A percentile compares a stretch with the other conserved stretches of the same genome.
These are phyloP conservation scores for Brassica juncea DNA, from an alignment of 345 rosid genomes.

Conservation along the genomic window DNA sequence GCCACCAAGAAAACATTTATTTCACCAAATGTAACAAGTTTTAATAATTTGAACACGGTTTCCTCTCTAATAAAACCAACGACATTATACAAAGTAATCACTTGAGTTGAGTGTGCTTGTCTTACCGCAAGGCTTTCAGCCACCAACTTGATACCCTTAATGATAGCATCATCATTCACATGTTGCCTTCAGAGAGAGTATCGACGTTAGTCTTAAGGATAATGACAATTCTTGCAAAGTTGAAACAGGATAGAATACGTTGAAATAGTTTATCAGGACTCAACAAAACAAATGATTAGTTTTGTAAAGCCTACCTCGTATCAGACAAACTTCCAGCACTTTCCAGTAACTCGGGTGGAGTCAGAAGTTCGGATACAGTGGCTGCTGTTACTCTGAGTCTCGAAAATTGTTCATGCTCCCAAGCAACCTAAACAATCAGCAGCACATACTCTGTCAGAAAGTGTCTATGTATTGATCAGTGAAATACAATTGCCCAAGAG, in stretches of 20 bases:
- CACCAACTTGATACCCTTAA: conserved; percentile 74
- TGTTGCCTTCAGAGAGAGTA: conserved; percentile 50
- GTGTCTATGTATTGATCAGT: background rate
- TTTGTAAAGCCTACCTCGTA: conserved; percentile 56
- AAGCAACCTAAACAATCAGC: conserved; percentile 72
- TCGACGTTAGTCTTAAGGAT: background rate
- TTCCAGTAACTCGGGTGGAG: conserved; percentile 75
- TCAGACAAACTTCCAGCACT: conserved; percentile 80
- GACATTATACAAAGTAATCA: background rate
- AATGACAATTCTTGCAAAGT: background rate
- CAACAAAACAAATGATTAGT: conserved; percentile 3
- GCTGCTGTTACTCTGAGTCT: conserved; percentile 93
- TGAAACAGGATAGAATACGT: conserved; percentile 5
- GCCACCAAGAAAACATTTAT: background rate
- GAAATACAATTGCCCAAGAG: background rate
- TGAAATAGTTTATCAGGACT: background rate
- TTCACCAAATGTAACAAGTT: background rate
- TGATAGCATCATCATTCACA: conserved; percentile 64
- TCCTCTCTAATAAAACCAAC: background rate
- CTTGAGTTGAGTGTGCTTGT: conserved; percentile 22
- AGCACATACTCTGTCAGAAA: background rate
- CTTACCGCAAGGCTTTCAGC: conserved; percentile 95
- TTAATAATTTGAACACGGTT: background rate
- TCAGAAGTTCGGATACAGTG: conserved; percentile 79
- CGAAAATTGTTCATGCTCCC: conserved; percentile 99